Percentiles rank a stretch among this genome's conserved stretches.
Evolutionary conservation across 2,329 filamentous ascomycete genomes (phyloP).

Genomic region (Botrytis porri): DNA sequence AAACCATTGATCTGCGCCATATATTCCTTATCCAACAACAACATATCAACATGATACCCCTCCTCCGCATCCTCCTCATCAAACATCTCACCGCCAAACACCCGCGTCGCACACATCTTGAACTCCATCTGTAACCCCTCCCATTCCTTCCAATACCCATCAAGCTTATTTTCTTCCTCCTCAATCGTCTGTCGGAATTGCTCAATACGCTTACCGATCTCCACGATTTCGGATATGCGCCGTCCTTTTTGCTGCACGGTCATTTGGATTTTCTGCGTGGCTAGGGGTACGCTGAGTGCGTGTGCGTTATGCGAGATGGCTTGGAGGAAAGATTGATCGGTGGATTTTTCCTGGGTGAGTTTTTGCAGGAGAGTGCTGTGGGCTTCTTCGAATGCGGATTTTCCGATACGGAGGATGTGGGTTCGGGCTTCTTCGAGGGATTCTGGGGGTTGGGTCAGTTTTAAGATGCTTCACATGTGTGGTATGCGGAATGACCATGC

Average conservation of each 20-base stretch:
- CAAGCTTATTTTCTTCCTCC: constrained; percentile 28
- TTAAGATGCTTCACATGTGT: background rate
- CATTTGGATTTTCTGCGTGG: constrained; percentile 28
- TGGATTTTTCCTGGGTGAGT: constrained; percentile 8
- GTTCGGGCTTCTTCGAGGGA: constrained; percentile 27
- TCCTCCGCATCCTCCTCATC: constrained; percentile 14
- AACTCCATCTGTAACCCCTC: constrained; percentile 34
- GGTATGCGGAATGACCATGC: no score
- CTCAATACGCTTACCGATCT: constrained; percentile 31
- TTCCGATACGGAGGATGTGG: constrained; percentile 18
- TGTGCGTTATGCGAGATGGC: background rate
- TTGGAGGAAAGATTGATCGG: constrained; percentile 27
- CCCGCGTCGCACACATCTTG: constrained; percentile 26
- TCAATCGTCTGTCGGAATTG: constrained; percentile 27
- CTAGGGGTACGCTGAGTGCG: constrained; percentile 26
- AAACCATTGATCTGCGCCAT: constrained; percentile 25
- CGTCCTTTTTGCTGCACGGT: constrained; percentile 25
- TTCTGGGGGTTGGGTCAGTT: constrained; percentile 22
- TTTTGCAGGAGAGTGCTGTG: constrained; percentile 22
- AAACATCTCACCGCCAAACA: constrained; percentile 26
- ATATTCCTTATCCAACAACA: constrained; percentile 28
- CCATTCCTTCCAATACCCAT: constrained; percentile 34
- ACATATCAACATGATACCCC: constrained; percentile 29
- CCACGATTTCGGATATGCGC: constrained; percentile 19
- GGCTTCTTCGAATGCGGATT: constrained; percentile 25